Evolutionary conservation across 495 filamentous ascomycete genomes (phyloP), one percentile per base, ranked within the genome.

Genomic region (Penicillium samsonianum): DNA sequence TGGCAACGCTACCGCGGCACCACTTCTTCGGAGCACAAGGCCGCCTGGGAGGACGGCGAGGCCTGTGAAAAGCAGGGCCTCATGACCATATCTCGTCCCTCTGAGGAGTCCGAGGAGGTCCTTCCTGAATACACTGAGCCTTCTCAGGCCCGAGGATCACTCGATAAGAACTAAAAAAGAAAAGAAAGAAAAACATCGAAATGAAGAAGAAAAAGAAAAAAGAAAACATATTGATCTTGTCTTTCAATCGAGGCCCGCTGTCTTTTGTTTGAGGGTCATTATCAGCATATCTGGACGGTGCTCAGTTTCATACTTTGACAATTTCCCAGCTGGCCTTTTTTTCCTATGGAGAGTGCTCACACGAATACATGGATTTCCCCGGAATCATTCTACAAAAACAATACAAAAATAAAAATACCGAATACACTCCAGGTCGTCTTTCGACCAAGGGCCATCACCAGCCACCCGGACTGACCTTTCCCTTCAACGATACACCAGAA

Each of bases 1-100:
- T 83, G 80, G 80, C 71, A 72, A 48, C 75, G 77, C 41, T 73
- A 72, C 63, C 73, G 76, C 55, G 73, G 70, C 42, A 58, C 64
- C 51, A 59, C 64, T 31, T 46, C 60, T 19, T 57, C 69, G 48
- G 67, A 69, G 37, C 65, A 72, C 37, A 61, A 59, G 53, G 66
- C 67, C 48, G 67, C 63, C 35, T 66, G 63, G 56, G 75, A 77
- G 50, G 57, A 72, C 26, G 76, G 74, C 37, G 67, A 67, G 14
- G 55, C 57, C 9, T 60, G 59, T 35, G 77, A 80, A 58, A 80
- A 80, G 68, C 67, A 74, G 61, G 68, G 71, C 45, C 62, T 80
- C 46, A 72, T 77, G 69, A 50, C 57, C 12, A 73, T 73, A 38
- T 25, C 67, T 26, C 47, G 25, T 11, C 72, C 74, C 53, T 57